Percentiles rank a stretch among this genome's conserved stretches.
phyloP scores from a whole-genome alignment of 768 basidiomycete species.

The Chalciporus pseudorubinellus region DNA sequence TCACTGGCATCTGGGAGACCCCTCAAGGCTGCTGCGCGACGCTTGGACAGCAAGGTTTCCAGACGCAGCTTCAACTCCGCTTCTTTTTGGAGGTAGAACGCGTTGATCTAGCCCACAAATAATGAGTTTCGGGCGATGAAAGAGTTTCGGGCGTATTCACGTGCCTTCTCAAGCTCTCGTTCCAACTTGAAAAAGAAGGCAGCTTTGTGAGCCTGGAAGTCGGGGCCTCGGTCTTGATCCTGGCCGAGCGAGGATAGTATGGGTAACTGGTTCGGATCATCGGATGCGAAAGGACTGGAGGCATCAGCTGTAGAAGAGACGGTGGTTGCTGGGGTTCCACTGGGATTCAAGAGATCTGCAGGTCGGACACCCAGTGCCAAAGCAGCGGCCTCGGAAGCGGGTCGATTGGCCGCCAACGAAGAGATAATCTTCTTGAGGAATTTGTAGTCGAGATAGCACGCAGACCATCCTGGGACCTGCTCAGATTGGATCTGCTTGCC shows the following conservation, averaged over 20 bases:
- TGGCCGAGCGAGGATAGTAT: slow-evolving; percentile 60
- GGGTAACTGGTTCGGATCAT: slow-evolving; percentile 51
- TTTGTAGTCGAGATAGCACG: slow-evolving; percentile 98
- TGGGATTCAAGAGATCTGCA: slow-evolving; percentile 43
- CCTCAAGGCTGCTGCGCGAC: slow-evolving; percentile 76
- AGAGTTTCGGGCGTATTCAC: slow-evolving; percentile 15
- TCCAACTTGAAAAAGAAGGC: slow-evolving; percentile 99
- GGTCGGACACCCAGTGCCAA: slow-evolving; percentile 82
- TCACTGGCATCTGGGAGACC: slow-evolving; percentile 67
- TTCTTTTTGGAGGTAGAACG: slow-evolving; percentile 96
- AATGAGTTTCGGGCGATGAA: slow-evolving; percentile 5
- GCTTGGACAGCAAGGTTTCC: slow-evolving; percentile 90
- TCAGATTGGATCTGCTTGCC: slow-evolving; percentile 96
- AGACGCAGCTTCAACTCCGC: slow-evolving; percentile 90
- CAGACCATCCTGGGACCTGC: slow-evolving; percentile 96
- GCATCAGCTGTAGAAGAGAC: slow-evolving; percentile 18
- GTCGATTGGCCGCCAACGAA: slow-evolving; percentile 85
- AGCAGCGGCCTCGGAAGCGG: slow-evolving; percentile 86
- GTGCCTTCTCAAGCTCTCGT: slow-evolving; percentile 93
- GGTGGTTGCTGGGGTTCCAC: slow-evolving; percentile 33
- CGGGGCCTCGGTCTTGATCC: slow-evolving; percentile 73
- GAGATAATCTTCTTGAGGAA: slow-evolving; percentile 98
- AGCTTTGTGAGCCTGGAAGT: slow-evolving; percentile 93
- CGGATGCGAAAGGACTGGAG: slow-evolving; percentile 19
- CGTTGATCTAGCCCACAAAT: slow-evolving; percentile 72